A percentile compares a stretch with the other conserved stretches of the same genome.
Evolutionary conservation across 2,329 filamentous ascomycete species (phyloP).

Genomic region (Penicillium sp.): DNA sequence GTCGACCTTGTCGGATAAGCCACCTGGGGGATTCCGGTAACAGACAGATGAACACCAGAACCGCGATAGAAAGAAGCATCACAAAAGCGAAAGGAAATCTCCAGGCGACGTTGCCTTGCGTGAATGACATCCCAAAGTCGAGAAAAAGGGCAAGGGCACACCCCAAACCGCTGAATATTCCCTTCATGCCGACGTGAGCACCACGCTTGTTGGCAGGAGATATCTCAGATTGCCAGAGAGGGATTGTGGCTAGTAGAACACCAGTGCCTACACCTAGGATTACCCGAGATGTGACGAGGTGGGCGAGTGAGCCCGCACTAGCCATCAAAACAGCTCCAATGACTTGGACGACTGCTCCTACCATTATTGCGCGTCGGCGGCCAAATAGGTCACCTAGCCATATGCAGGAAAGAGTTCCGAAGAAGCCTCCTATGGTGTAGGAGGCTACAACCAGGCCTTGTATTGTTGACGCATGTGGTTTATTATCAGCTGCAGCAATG

Average conservation of each 20-base stretch:
- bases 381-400: slow-evolving; percentile 24
- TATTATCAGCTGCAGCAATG: slow-evolving; percentile 9
- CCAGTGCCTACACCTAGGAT: slow-evolving; percentile 20
- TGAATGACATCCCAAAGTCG: slow-evolving; percentile 26
- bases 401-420: slow-evolving; percentile 23
- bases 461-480: slow-evolving; percentile 17
- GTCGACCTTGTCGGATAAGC: slow-evolving; percentile 19
- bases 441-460: slow-evolving; percentile 22
- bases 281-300: slow-evolving; percentile 18
- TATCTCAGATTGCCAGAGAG: slow-evolving; percentile 26
- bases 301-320: slow-evolving; percentile 14
- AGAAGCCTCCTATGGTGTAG: slow-evolving; percentile 21
- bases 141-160: slow-evolving; percentile 22
- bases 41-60: slow-evolving; percentile 16
- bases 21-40: slow-evolving; percentile 25
- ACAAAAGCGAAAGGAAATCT: slow-evolving; percentile 23
- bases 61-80: slow-evolving; percentile 14
- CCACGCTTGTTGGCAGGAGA: slow-evolving; percentile 22
- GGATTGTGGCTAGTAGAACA: slow-evolving; percentile 19
- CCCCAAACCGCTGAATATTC: slow-evolving; percentile 22
- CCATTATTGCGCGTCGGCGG: slow-evolving; percentile 24
- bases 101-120: slow-evolving; percentile 16
- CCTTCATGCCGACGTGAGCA: slow-evolving; percentile 24
- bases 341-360: slow-evolving; percentile 18
- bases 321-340: slow-evolving; percentile 18